Conservation (phyloP, 1,284 basidiomycete species). For the Fomitopsis betulina region DNA sequence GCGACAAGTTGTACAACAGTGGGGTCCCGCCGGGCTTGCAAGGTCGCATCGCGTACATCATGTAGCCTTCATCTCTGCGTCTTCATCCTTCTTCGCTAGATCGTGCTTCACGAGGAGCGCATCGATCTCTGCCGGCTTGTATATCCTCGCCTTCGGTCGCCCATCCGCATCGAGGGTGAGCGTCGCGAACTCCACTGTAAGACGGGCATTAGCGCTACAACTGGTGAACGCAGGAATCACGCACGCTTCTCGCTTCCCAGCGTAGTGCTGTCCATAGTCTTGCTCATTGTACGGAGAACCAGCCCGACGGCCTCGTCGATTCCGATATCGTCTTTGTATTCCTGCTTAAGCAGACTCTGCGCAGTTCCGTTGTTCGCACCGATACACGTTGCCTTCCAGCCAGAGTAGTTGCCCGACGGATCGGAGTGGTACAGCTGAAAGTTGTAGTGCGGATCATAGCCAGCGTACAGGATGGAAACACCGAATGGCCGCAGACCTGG, state of each 20-base stretch:
- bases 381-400: slow-evolving; percentile 99
- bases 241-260: slow-evolving; percentile 91
- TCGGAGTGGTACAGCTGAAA: slow-evolving; percentile 99
- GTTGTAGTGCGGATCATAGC: slow-evolving; percentile 92
- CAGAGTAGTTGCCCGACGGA: slow-evolving; percentile 97
- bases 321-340: slow-evolving; percentile 94
- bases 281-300: slow-evolving; percentile 94
- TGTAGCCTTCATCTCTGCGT: slow-evolving; percentile 59
- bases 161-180: slow-evolving; percentile 82
- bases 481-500: slow-evolving; percentile 95
- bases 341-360: slow-evolving; percentile 93
- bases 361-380: slow-evolving; percentile 96
- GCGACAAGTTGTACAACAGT: slow-evolving; percentile 4
- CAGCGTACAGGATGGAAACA: slow-evolving; percentile 94
- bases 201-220: background rate
- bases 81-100: slow-evolving; percentile 83
- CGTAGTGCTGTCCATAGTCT: slow-evolving; percentile 99
- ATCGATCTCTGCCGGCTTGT: slow-evolving; percentile 89
- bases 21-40: background rate
- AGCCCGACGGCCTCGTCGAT: slow-evolving; percentile 91
- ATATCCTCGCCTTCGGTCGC: slow-evolving; percentile 89
- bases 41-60: slow-evolving; percentile 15
- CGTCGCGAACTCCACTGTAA: slow-evolving; percentile 91
- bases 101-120: slow-evolving; percentile 80
- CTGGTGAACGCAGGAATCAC: slow-evolving; percentile 27